Conservation (phyloP, 2,329 filamentous ascomycete genomes). For the Cladosporium sp. region DNA sequence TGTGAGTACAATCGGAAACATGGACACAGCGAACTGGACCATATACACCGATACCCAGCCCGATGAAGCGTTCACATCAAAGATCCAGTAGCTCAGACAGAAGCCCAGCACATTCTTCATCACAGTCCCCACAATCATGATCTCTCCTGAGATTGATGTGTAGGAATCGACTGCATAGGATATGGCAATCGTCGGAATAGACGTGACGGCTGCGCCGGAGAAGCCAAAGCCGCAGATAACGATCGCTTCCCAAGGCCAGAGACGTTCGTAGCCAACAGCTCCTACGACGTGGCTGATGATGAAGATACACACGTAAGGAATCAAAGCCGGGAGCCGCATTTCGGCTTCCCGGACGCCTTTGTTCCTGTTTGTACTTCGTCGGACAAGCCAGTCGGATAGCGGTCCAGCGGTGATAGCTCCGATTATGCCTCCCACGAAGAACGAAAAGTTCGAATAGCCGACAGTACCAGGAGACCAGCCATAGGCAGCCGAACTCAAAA, state of each 20-base stretch:
- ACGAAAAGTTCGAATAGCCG: constrained; percentile 53
- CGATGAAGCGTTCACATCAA: constrained; percentile 39
- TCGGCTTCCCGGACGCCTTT: constrained; percentile 58
- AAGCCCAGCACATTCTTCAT: constrained; percentile 49
- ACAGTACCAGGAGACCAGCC: constrained; percentile 46
- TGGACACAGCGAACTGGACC: constrained; percentile 45
- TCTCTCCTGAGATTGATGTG: constrained; percentile 48
- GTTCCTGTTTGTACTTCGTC: constrained; percentile 54
- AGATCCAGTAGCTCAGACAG: constrained; percentile 45
- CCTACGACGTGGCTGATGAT: constrained; percentile 51
- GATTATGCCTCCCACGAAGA: constrained; percentile 44
- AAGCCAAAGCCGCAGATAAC: constrained; percentile 52
- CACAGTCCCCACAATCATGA: constrained; percentile 48
- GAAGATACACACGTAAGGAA: constrained; percentile 53
- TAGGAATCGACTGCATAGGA: constrained; percentile 50
- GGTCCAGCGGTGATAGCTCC: constrained; percentile 53
- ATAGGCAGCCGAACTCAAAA: constrained; percentile 50
- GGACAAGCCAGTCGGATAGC: constrained; percentile 55
- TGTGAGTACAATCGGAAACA: constrained; percentile 42
- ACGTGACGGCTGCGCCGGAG: constrained; percentile 43
- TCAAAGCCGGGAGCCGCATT: constrained; percentile 59
- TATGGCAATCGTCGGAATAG: constrained; percentile 45
- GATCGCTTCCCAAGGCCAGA: constrained; percentile 53
- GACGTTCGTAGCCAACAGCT: constrained; percentile 49
- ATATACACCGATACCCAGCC: constrained; percentile 46